Percentiles rank a stretch among this genome's conserved stretches.
Evolutionary conservation across 169 alveolate species (phyloP).

Genomic region (Plasmodium vivax): DNA sequence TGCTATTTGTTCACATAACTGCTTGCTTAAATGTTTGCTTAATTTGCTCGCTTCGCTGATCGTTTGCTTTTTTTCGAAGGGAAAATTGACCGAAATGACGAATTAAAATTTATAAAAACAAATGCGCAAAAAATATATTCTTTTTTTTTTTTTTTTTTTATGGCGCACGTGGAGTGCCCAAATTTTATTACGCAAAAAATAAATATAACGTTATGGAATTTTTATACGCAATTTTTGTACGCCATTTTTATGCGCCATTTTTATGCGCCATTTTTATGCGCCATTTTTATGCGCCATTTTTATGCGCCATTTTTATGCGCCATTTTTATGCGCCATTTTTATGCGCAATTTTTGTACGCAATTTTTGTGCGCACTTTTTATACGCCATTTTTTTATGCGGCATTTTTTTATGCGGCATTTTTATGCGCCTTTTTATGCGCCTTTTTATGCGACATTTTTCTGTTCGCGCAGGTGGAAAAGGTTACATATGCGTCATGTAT

Average conservation of each 20-base stretch:
- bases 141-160: background rate
- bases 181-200: background rate
- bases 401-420: background rate
- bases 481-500: background rate
- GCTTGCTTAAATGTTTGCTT: background rate
- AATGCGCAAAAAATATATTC: background rate
- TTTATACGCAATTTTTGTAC: background rate
- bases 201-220: slow-evolving; percentile 1
- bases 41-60: background rate
- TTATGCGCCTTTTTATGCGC: background rate
- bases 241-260: background rate
- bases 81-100: background rate
- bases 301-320: no score
- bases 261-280: no score
- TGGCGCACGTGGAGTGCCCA: background rate
- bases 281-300: no score
- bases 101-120: slow-evolving; percentile 1
- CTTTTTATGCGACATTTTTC: background rate
- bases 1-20: background rate
- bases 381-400: no score
- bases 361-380: no score
- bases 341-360: no score
- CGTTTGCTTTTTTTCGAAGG: background rate
- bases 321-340: no score
- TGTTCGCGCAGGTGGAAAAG: background rate